Evolutionary conservation across 345 rosid genomes (phyloP).

Genomic region (Salix dunnii): DNA sequence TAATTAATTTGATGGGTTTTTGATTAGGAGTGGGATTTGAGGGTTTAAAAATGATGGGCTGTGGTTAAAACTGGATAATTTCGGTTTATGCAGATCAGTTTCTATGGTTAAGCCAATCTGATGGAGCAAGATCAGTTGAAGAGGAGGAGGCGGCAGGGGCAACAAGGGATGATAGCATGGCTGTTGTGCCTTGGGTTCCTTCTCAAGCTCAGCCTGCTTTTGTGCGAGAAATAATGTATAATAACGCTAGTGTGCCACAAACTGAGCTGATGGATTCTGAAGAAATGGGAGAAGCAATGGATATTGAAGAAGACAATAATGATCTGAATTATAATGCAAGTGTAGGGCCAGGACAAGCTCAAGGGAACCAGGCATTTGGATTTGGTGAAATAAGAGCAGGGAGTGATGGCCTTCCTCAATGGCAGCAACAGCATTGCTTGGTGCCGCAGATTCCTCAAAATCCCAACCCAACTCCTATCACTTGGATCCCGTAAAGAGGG

Average conservation of each 20-base stretch:
- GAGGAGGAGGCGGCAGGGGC: slow-evolving; percentile 20
- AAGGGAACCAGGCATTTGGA: neutral
- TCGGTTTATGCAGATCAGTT: slow-evolving; percentile 32
- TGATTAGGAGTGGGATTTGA: neutral
- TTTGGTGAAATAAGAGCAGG: slow-evolving; percentile 14
- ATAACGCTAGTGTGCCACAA: slow-evolving; percentile 1
- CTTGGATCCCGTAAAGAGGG: slow-evolving; percentile 41
- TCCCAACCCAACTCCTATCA: slow-evolving; percentile 40
- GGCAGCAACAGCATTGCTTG: slow-evolving; percentile 61
- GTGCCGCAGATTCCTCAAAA: slow-evolving; percentile 42
- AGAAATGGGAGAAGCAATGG: slow-evolving; percentile 49
- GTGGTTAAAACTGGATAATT: neutral
- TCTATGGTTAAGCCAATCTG: slow-evolving; percentile 10
- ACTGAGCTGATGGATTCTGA: slow-evolving; percentile 47
- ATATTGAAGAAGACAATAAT: slow-evolving; percentile 40
- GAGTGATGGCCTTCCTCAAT: slow-evolving; percentile 29
- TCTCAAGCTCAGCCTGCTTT: slow-evolving; percentile 17
- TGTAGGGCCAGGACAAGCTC: neutral
- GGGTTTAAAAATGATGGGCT: neutral
- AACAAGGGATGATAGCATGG: slow-evolving; percentile 26
- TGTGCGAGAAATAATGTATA: neutral
- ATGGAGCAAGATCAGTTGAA: slow-evolving; percentile 11
- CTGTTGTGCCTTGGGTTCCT: slow-evolving; percentile 61
- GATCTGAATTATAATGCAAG: neutral
- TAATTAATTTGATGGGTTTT: neutral